A percentile compares a stretch with the other conserved stretches of the same genome.
phyloP scores from a whole-genome alignment of 2,329 filamentous ascomycete genomes.

The Pyrenophora graminea region DNA sequence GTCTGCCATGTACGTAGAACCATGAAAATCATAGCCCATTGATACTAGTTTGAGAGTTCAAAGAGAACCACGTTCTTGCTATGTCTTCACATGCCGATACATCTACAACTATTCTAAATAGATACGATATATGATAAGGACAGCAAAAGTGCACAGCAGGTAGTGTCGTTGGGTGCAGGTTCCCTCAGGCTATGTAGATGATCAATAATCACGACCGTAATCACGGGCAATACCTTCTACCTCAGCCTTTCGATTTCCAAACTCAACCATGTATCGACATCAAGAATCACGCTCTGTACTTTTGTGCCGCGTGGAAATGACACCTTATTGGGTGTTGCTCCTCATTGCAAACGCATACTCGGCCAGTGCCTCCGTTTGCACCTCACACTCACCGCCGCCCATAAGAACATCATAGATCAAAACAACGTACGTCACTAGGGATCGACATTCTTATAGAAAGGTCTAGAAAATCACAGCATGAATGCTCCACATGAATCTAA shows the following conservation, averaged over 20 bases:
- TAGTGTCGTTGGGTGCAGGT: constrained; percentile 7
- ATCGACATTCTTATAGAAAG: too few species aligned
- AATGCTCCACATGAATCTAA: too few species aligned
- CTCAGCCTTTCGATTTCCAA: background rate
- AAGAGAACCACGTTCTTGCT: too few species aligned
- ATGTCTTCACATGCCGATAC: background rate
- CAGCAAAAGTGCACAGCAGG: too few species aligned
- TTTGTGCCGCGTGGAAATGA: background rate
- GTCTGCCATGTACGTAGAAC: too few species aligned
- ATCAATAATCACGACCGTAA: constrained; percentile 3
- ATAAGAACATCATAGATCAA: background rate
- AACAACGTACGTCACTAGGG: background rate
- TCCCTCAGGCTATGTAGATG: background rate
- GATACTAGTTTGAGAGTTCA: too few species aligned
- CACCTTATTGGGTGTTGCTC: background rate
- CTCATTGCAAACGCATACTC: constrained; percentile 1
- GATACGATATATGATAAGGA: too few species aligned
- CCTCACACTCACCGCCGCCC: background rate
- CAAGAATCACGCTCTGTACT: background rate
- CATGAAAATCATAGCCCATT: too few species aligned
- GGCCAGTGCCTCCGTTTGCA: constrained; percentile 4
- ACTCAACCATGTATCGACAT: background rate
- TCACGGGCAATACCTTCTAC: background rate
- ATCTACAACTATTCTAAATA: too few species aligned
- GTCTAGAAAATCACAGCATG: too few species aligned